phyloP scores from a whole-genome alignment of 257 asterid species.

The Nicotiana obtusifolia region DNA sequence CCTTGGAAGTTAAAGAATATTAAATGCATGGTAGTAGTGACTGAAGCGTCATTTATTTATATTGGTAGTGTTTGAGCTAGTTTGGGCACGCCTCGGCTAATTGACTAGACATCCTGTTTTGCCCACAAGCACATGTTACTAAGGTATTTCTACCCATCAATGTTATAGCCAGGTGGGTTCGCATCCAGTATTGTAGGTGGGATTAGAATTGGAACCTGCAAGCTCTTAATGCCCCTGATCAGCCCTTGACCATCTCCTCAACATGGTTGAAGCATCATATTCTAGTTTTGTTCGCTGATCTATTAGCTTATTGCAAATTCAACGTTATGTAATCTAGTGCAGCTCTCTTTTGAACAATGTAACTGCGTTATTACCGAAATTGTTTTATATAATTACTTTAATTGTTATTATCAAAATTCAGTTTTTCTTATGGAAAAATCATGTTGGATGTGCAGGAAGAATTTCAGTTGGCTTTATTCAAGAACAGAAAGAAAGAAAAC shows the following conservation, averaged over 20 bases:
- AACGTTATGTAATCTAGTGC: not conserved
- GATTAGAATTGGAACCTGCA: not conserved
- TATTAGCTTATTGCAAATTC: not conserved
- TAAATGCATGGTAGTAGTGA: not conserved
- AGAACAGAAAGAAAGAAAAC: slow-evolving; percentile 87
- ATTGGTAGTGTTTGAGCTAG: not conserved
- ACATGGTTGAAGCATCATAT: not conserved
- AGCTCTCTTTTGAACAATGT: not conserved
- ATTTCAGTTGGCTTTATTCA: slow-evolving; percentile 89
- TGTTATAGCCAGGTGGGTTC: not conserved
- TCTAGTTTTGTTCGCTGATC: not conserved
- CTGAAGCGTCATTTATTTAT: not conserved
- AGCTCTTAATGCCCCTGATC: not conserved
- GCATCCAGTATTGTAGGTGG: not conserved
- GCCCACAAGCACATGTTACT: not conserved
- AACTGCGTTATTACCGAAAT: not conserved
- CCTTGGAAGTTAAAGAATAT: not conserved
- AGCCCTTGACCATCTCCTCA: not conserved
- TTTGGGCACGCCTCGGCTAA: not conserved
- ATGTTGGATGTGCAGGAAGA: slow-evolving; percentile 74
- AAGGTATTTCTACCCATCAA: not conserved
- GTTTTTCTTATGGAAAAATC: not conserved
- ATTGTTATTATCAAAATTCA: not conserved
- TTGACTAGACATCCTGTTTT: not conserved
- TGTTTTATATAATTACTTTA: not conserved